Percentiles rank a stretch among this genome's conserved stretches.
phyloP scores from a whole-genome alignment of 1,284 basidiomycete species.

The Anthracocystis setariae region DNA sequence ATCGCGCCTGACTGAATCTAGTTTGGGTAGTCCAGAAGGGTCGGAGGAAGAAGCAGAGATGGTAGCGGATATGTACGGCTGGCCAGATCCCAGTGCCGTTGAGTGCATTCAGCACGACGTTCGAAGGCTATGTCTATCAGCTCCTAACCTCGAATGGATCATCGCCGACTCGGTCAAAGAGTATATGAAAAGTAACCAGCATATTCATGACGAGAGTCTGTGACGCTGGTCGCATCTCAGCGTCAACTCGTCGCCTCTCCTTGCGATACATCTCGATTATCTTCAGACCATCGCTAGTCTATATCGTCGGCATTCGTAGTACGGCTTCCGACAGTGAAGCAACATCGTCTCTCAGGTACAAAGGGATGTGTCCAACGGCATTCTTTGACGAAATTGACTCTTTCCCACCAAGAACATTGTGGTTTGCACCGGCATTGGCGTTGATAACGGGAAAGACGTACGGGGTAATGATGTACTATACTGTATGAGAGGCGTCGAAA shows the following conservation, averaged over 20 bases:
- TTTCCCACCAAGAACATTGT: too few species aligned
- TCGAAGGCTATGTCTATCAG: slow-evolving; percentile 19
- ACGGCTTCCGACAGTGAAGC: too few species aligned
- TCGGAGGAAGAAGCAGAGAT: background rate
- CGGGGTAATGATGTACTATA: too few species aligned
- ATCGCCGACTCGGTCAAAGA: slow-evolving; percentile 22
- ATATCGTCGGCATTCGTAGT: background rate
- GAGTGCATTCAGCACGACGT: slow-evolving; percentile 25
- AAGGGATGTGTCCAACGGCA: too few species aligned
- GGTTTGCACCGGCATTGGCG: too few species aligned
- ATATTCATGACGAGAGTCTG: background rate
- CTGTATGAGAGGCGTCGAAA: background rate
- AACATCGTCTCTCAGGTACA: too few species aligned
- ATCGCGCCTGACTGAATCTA: background rate
- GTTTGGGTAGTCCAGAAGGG: background rate
- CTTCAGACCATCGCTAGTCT: background rate
- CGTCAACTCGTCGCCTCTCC: too few species aligned
- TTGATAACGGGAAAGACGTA: too few species aligned
- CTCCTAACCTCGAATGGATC: slow-evolving; percentile 13
- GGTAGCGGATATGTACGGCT: slow-evolving; percentile 8
- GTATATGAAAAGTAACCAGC: slow-evolving; percentile 2
- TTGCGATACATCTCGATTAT: background rate
- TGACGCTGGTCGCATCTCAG: too few species aligned
- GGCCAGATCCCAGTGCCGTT: slow-evolving; percentile 29
- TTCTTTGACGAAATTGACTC: too few species aligned